Evolutionary conservation across 1,284 basidiomycete species (phyloP).

Genomic region (Ceratobasidium sp.): DNA sequence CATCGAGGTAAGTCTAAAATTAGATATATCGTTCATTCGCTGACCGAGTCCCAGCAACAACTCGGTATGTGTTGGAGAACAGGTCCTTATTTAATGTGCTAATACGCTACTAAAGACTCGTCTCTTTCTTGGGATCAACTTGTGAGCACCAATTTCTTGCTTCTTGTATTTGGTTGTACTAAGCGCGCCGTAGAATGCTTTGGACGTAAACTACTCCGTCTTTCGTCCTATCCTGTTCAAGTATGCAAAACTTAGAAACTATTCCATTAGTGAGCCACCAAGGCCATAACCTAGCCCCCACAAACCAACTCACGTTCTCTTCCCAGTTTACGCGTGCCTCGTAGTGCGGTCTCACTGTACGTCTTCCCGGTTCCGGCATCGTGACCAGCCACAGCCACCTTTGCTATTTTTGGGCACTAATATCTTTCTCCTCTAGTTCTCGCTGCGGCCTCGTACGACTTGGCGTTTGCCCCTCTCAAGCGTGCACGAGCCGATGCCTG

Average conservation of each 20-base stretch:
- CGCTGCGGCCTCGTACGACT: constrained; percentile 65
- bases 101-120: constrained; percentile 64
- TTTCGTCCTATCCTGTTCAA: constrained; percentile 82
- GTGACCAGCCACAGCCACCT: constrained; percentile 19
- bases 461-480: constrained; percentile 80
- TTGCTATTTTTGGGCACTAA: not conserved
- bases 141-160: constrained; percentile 62
- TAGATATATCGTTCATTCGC: constrained; percentile 40
- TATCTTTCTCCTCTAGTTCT: constrained; percentile 53
- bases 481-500: constrained; percentile 77
- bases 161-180: constrained; percentile 54
- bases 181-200: constrained; percentile 70
- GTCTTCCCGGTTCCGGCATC: constrained; percentile 20
- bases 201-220: constrained; percentile 85
- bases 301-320: constrained; percentile 44
- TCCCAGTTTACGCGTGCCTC: constrained; percentile 74
- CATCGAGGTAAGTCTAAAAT: constrained; percentile 63
- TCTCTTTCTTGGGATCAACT: constrained; percentile 84
- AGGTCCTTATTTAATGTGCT: constrained; percentile 20
- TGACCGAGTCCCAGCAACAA: constrained; percentile 60
- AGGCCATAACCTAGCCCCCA: constrained; percentile 53
- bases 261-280: constrained; percentile 58
- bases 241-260: constrained; percentile 78
- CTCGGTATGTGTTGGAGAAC: constrained; percentile 57
- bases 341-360: constrained; percentile 67